Evolutionary conservation across 1,139 yeast genomes (phyloP).

Genomic region (Zygosaccharomyces sapae): DNA sequence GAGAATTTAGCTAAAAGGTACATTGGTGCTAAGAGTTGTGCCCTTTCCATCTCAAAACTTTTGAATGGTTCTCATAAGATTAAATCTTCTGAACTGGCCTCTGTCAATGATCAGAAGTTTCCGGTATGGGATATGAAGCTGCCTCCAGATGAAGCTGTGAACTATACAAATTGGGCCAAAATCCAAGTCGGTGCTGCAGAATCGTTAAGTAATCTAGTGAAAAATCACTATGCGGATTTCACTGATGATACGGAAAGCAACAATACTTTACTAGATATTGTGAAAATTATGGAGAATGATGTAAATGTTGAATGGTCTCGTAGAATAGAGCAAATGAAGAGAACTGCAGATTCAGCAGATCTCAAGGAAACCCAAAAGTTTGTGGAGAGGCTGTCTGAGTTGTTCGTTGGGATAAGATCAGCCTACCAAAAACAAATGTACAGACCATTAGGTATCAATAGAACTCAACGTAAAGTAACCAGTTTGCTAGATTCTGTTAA

Average conservation of each 20-base stretch:
- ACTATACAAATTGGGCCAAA: slow-evolving; percentile 50
- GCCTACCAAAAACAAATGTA: slow-evolving; percentile 74
- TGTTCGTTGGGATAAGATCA: slow-evolving; percentile 67
- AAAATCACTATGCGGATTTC: slow-evolving; percentile 72
- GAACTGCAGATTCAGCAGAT: slow-evolving; percentile 26
- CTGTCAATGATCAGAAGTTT: slow-evolving; percentile 21
- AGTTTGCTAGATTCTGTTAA: slow-evolving; percentile 20
- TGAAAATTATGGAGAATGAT: slow-evolving; percentile 68
- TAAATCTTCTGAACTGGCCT: slow-evolving; percentile 8
- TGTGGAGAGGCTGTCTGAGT: slow-evolving; percentile 48
- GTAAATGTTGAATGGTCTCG: slow-evolving; percentile 66
- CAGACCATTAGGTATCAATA: slow-evolving; percentile 53
- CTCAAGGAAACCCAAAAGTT: slow-evolving; percentile 36
- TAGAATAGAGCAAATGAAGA: slow-evolving; percentile 25
- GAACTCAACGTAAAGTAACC: slow-evolving; percentile 23
- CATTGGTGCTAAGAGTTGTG: slow-evolving; percentile 56
- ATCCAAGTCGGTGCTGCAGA: slow-evolving; percentile 82
- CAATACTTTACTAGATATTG: slow-evolving; percentile 57
- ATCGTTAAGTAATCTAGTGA: slow-evolving; percentile 66
- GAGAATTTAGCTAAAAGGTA: slow-evolving; percentile 51
- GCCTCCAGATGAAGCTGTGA: slow-evolving; percentile 36
- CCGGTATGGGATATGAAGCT: slow-evolving; percentile 47
- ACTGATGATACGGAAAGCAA: slow-evolving; percentile 64
- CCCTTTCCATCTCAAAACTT: slow-evolving; percentile 44
- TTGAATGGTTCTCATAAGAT: slow-evolving; percentile 18